These are phyloP conservation scores for Rhodotorula graminis DNA, from an alignment of 768 basidiomycete species.

Conservation along the genomic window DNA sequence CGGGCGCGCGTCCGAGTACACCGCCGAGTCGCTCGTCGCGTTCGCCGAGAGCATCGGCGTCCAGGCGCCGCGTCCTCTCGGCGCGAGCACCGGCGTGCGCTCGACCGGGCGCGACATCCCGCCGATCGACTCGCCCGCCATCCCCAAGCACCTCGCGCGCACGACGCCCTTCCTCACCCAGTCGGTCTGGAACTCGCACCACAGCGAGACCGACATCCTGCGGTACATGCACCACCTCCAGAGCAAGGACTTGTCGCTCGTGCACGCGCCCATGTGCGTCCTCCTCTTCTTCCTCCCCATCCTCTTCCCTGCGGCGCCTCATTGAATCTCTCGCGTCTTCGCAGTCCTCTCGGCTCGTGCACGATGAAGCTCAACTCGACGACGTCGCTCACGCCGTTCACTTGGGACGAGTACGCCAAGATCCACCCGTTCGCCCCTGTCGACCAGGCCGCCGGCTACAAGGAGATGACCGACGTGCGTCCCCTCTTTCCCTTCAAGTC, in stretches of 20 bases:
- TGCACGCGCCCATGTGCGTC: constrained; percentile 78
- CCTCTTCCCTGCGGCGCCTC: not conserved
- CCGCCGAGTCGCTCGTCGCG: constrained; percentile 43
- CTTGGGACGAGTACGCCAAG: constrained; percentile 82
- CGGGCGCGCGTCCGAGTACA: constrained; percentile 31
- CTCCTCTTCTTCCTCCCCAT: not conserved
- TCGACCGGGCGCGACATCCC: constrained; percentile 48
- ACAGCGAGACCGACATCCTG: constrained; percentile 97
- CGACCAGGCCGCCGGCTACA: constrained; percentile 85
- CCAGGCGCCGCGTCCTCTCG: constrained; percentile 46
- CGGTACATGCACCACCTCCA: constrained; percentile 88
- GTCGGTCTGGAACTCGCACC: constrained; percentile 90
- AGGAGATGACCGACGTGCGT: constrained; percentile 59
- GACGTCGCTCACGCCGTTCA: constrained; percentile 93
- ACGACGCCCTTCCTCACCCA: constrained; percentile 69
- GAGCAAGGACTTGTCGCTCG: constrained; percentile 87
- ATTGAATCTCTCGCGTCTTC: not conserved
- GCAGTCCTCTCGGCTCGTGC: constrained; percentile 44
- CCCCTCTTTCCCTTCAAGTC: too few relatives aligned
- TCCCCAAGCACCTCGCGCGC: constrained; percentile 55
- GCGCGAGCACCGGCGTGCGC: constrained; percentile 52
- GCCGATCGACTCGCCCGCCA: constrained; percentile 42
- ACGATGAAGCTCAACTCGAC: constrained; percentile 73
- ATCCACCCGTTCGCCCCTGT: constrained; percentile 90
- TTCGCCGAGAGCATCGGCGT: constrained; percentile 50